Conservation (phyloP, 1,139 yeast genomes). For the Eremothecium sinecaudum region DNA sequence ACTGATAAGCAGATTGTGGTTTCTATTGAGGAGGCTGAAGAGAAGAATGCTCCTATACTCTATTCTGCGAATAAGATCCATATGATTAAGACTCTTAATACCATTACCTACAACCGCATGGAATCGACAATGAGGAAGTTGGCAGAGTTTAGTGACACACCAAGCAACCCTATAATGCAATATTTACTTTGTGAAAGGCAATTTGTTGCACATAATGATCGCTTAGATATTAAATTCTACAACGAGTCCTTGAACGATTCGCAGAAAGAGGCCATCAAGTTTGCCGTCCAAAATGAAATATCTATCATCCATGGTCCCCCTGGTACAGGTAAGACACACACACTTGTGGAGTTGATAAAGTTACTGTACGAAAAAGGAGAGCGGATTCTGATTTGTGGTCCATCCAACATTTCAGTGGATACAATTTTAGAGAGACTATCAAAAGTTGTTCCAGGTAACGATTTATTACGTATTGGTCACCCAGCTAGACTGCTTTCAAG, state of each 20-base stretch:
- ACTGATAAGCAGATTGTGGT: constrained; percentile 41
- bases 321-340: constrained; percentile 77
- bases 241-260: constrained; percentile 55
- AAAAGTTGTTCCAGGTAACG: constrained; percentile 39
- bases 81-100: constrained; percentile 59
- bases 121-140: constrained; percentile 64
- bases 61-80: constrained; percentile 38
- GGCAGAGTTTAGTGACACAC: constrained; percentile 35
- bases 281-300: constrained; percentile 41
- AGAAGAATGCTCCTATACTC: constrained; percentile 39
- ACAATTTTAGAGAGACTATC: constrained; percentile 75
- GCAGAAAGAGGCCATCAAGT: constrained; percentile 57
- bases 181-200: constrained; percentile 17
- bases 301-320: constrained; percentile 70
- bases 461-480: constrained; percentile 77
- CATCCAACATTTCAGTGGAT: constrained; percentile 92
- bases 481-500: constrained; percentile 72
- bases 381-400: constrained; percentile 82
- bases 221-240: constrained; percentile 31
- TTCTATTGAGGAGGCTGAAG: constrained; percentile 50
- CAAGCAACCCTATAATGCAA: constrained; percentile 29
- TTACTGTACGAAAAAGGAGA: constrained; percentile 57
- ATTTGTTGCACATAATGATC: constrained; percentile 12
- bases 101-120: constrained; percentile 71
- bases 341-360: constrained; percentile 73